Evolutionary conservation across 495 filamentous ascomycete species (phyloP).

Genomic region (Penicillium verhagenii): DNA sequence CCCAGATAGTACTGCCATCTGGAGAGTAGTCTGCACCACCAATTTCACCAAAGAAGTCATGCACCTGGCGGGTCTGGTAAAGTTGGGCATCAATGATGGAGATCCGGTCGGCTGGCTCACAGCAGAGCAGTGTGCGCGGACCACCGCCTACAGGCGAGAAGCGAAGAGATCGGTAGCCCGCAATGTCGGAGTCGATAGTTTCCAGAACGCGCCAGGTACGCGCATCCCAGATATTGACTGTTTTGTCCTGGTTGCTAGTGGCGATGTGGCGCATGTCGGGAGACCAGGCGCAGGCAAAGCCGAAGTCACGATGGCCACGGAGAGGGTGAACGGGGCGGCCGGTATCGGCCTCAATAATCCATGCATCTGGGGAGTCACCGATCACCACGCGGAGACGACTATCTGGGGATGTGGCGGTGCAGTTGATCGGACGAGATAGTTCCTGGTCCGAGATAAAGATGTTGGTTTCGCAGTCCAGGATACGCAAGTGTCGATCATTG

Average conservation of each 20-base stretch:
- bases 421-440: slow-evolving; percentile 75
- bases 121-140: slow-evolving; percentile 69
- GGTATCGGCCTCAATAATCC: slow-evolving; percentile 63
- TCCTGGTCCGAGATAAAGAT: slow-evolving; percentile 58
- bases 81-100: slow-evolving; percentile 72
- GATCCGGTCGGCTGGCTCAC: slow-evolving; percentile 83
- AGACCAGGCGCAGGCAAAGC: slow-evolving; percentile 90
- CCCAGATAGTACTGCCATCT: slow-evolving; percentile 68
- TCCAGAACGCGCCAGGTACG: slow-evolving; percentile 66
- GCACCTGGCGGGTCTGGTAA: slow-evolving; percentile 65
- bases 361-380: slow-evolving; percentile 57
- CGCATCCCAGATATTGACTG: slow-evolving; percentile 82
- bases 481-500: slow-evolving; percentile 75
- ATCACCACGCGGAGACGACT: slow-evolving; percentile 78
- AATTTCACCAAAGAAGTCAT: slow-evolving; percentile 86
- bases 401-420: slow-evolving; percentile 77
- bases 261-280: slow-evolving; percentile 86
- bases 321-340: slow-evolving; percentile 58
- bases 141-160: slow-evolving; percentile 81
- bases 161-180: slow-evolving; percentile 71
- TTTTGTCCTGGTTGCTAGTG: slow-evolving; percentile 86
- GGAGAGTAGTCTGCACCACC: slow-evolving; percentile 72
- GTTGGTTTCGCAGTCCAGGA: slow-evolving; percentile 71
- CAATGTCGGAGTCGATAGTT: slow-evolving; percentile 70
- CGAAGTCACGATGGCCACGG: slow-evolving; percentile 72